phyloP scores from a whole-genome alignment of 208 protist genomes.

The Leishmania tropica region DNA sequence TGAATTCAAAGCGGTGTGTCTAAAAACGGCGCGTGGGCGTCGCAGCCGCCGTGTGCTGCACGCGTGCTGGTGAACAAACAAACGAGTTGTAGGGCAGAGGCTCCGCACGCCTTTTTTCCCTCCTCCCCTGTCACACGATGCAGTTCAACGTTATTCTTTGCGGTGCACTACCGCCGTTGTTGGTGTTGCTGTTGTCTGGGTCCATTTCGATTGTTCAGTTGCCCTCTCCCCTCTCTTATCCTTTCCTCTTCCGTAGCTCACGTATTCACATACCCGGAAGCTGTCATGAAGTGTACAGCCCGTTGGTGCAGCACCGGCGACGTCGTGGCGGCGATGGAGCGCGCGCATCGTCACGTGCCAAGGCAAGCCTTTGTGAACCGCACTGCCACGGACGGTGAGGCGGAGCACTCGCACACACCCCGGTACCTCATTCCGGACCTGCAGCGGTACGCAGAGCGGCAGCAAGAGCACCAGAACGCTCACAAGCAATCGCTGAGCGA shows the following conservation, averaged over 20 bases:
- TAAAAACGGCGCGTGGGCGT: not conserved
- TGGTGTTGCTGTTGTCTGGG: not conserved
- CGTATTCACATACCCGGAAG: not conserved
- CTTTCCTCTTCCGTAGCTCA: conserved; percentile 3
- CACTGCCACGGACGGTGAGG: not conserved
- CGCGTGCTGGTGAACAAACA: not conserved
- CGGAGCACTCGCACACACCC: conserved; percentile 1
- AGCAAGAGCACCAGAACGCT: not conserved
- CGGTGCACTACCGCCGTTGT: not conserved
- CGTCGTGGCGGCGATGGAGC: conserved; percentile 18
- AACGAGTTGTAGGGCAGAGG: not conserved
- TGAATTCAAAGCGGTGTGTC: not conserved
- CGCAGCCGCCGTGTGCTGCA: not conserved
- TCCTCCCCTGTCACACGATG: not conserved
- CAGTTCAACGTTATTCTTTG: not conserved
- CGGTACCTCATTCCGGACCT: conserved; percentile 12
- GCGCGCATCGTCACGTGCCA: conserved; percentile 7
- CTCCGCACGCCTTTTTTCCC: not conserved
- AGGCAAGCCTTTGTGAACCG: conserved; percentile 12
- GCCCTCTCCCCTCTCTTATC: not conserved
- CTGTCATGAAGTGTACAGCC: conserved; percentile 7
- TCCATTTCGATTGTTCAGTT: not conserved
- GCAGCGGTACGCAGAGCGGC: conserved; percentile 16
- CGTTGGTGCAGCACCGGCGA: not conserved
- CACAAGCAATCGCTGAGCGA: not conserved